Evolutionary conservation across 805 yeast species (phyloP).

Genomic region (Debaryomyces prosopidis): DNA sequence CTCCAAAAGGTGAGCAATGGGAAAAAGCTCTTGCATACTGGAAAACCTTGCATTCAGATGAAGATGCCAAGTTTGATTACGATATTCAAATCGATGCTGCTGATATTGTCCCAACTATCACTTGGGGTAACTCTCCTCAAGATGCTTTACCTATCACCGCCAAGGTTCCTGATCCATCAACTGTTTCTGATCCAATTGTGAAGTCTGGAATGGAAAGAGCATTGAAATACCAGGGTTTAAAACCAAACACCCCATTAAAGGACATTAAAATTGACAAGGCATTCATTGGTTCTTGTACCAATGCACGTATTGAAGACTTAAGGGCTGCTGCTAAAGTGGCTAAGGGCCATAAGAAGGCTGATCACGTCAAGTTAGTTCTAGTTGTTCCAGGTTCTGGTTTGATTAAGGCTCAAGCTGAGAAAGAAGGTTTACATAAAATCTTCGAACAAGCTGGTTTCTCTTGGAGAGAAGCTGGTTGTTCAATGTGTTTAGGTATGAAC

Average conservation of each 20-base stretch:
- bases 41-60: conserved; percentile 85
- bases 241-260: conserved; percentile 74
- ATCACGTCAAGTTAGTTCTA: conserved; percentile 74
- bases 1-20: conserved; percentile 94
- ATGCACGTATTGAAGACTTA: conserved; percentile 95
- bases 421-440: conserved; percentile 89
- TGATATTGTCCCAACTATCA: conserved; percentile 92
- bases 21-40: conserved; percentile 91
- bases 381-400: conserved; percentile 98
- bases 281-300: conserved; percentile 97
- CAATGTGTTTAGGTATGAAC: conserved; percentile 99
- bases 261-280: conserved; percentile 87
- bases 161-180: conserved; percentile 85
- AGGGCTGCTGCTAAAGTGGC: conserved; percentile 94
- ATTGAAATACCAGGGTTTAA: conserved; percentile 86
- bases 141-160: conserved; percentile 96
- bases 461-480: conserved; percentile 99
- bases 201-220: conserved; percentile 89
- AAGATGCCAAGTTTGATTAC: conserved; percentile 84
- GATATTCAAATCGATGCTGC: conserved; percentile 78
- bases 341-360: conserved; percentile 85
- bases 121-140: conserved; percentile 99
- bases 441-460: conserved; percentile 92
- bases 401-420: conserved; percentile 90
- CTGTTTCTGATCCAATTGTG: conserved; percentile 66